A percentile compares a stretch with the other conserved stretches of the same genome.
Conservation (phyloP, 2,329 filamentous ascomycete species). For the Paraconiothyrium sp. region DNA sequence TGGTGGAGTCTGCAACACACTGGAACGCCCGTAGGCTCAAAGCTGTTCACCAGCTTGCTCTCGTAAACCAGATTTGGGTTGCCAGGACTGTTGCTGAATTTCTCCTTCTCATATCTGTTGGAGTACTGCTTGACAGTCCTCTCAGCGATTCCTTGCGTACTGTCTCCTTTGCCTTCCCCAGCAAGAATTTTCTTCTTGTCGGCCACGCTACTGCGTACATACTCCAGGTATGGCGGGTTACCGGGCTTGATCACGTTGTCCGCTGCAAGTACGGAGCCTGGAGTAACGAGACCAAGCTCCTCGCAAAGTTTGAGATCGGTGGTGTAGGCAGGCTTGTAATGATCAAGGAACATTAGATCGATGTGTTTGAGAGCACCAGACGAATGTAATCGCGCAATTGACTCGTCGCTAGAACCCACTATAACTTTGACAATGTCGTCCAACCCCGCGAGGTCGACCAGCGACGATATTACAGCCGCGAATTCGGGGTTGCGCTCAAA, state of each 20-base stretch:
- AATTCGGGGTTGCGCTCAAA: constrained; percentile 80
- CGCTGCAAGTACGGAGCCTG: constrained; percentile 71
- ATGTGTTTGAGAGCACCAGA: constrained; percentile 66
- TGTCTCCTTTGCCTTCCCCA: constrained; percentile 44
- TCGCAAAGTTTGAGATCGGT: constrained; percentile 81
- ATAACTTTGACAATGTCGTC: constrained; percentile 74
- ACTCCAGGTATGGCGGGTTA: constrained; percentile 75
- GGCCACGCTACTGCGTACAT: constrained; percentile 71
- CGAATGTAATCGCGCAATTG: constrained; percentile 67
- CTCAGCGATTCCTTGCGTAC: constrained; percentile 54
- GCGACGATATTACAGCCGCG: constrained; percentile 71
- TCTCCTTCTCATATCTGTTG: constrained; percentile 58
- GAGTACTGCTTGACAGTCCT: constrained; percentile 59
- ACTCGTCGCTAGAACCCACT: constrained; percentile 74
- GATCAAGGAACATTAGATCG: constrained; percentile 81
- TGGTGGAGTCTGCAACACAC: constrained; percentile 55
- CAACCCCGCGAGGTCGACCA: constrained; percentile 81
- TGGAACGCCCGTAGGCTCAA: constrained; percentile 72
- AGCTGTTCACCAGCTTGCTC: constrained; percentile 70
- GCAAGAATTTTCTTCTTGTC: constrained; percentile 64
- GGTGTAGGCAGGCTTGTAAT: constrained; percentile 80
- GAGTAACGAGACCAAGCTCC: constrained; percentile 69
- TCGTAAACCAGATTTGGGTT: constrained; percentile 74
- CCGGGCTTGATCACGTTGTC: constrained; percentile 78
- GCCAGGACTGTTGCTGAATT: constrained; percentile 57